Base-by-base conservation (phyloP, 495 filamentous ascomycete genomes). In the Aspergillus wentii region DNA sequence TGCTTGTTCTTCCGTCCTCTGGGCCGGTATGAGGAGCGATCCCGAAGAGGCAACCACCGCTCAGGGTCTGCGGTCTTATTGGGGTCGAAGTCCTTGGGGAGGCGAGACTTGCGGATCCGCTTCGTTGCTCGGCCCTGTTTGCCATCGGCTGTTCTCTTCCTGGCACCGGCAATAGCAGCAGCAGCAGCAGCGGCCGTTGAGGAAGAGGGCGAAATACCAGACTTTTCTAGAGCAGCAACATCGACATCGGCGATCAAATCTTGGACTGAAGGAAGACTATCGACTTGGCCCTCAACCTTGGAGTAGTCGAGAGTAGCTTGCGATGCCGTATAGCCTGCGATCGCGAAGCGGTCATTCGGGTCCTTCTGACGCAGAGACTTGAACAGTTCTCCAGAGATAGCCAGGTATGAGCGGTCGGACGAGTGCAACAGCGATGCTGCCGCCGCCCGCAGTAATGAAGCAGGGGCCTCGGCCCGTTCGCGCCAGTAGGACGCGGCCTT, bases 1-100 rank as follows among this genome's bases (percentile, higher is more conserved):
- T 84, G 86, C 72, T 87, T 90, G 8, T 86, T 86, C 72, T 94
- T 96, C 59, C 80, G 83, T 8, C 89, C 88, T 65, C 94, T 94
- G 10, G 90, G 90, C 33, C 83, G 67, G 63, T 95, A 99, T 29
- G 76, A 82, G 45, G 85, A 94, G 11, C 92, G 74, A 52, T 99
- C 92, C 33, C 82, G 75, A 40, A 97, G 66, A 16, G 92, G 91
- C 41, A 97, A 61, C 92, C 92, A 99, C 33, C 92, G 67, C 62
- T 99, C 94, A 1, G 86, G 82, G 52, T 97, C 92, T 5, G 85
- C 69, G 30, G 75, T 78, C 71, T 88, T 95, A 49, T 66, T 74
- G 23, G 73, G 60, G 43, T 81, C 86, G 49, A 81, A 89, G 51
- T 87, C 76, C 64, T 90, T 90, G 14, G 90, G 88, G 34, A 94